phyloP scores from a whole-genome alignment of 2,329 filamentous ascomycete species.

The Alternaria gaisen region DNA sequence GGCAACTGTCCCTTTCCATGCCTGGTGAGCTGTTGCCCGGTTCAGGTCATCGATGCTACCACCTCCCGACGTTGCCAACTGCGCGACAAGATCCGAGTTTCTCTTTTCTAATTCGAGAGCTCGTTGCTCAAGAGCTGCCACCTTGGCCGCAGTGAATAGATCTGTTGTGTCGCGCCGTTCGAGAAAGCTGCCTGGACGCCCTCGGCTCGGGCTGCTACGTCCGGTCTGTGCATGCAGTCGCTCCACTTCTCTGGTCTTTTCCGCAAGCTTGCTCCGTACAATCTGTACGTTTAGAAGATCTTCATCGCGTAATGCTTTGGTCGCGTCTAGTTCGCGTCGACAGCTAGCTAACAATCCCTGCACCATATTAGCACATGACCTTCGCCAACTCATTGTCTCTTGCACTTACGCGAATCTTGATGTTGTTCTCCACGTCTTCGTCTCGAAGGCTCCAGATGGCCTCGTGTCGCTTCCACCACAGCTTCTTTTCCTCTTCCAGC shows the following conservation, averaged over 20 bases:
- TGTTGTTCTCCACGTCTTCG: conserved; percentile 55
- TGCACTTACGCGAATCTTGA: conserved; percentile 49
- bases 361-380: conserved; percentile 9
- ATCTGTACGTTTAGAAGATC: conserved; percentile 53
- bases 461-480: conserved; percentile 49
- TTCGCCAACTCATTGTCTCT: background rate
- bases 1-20: conserved; percentile 46
- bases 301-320: conserved; percentile 53
- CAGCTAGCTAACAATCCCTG: conserved; percentile 51
- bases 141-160: conserved; percentile 54
- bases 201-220: conserved; percentile 36
- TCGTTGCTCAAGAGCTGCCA: conserved; percentile 55
- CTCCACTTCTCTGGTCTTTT: conserved; percentile 51
- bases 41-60: conserved; percentile 45
- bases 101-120: conserved; percentile 54
- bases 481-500: conserved; percentile 51
- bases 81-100: conserved; percentile 47
- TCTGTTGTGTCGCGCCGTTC: conserved; percentile 50
- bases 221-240: conserved; percentile 33
- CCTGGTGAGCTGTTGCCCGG: conserved; percentile 46
- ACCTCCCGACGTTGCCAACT: conserved; percentile 42
- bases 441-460: conserved; percentile 54
- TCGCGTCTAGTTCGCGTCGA: conserved; percentile 51
- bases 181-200: conserved; percentile 42
- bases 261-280: conserved; percentile 52